phyloP scores from a whole-genome alignment of 1,284 basidiomycete species.

The Moesziomyces globuligerus region DNA sequence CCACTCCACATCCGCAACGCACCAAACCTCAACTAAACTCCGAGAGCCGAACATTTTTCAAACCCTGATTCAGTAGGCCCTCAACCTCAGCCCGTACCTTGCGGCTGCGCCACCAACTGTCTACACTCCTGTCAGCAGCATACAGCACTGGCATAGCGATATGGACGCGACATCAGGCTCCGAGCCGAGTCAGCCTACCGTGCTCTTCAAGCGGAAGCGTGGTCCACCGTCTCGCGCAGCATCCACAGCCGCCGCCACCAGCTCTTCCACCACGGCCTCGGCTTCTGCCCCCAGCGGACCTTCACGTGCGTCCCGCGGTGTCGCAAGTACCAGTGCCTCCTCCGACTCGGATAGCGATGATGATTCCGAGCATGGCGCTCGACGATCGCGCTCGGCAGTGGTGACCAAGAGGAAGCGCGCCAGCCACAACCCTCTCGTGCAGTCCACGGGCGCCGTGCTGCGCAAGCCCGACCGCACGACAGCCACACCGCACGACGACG shows the following conservation, averaged over 20 bases:
- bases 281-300: conserved; percentile 9
- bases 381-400: conserved; percentile 18
- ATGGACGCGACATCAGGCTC: conserved; percentile 13
- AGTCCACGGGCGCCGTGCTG: conserved; percentile 24
- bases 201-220: conserved; percentile 45
- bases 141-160: neutral
- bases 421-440: conserved; percentile 29
- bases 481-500: conserved; percentile 2
- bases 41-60: conserved; percentile 26
- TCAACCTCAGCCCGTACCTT: no score
- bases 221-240: conserved; percentile 10
- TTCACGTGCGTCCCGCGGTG: conserved; percentile 13
- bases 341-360: conserved; percentile 1
- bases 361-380: conserved; percentile 1
- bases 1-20: conserved; percentile 4
- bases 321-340: neutral
- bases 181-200: conserved; percentile 1
- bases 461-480: conserved; percentile 16
- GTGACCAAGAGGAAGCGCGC: conserved; percentile 38
- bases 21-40: conserved; percentile 25
- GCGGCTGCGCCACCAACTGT: conserved; percentile 4
- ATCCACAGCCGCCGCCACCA: conserved; percentile 10
- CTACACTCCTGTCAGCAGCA: neutral
- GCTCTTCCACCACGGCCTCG: neutral
- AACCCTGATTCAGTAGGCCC: conserved; percentile 2